phyloP scores from a whole-genome alignment of 2,329 filamentous ascomycete genomes.

The Cephalotrichum gorgonifer region DNA sequence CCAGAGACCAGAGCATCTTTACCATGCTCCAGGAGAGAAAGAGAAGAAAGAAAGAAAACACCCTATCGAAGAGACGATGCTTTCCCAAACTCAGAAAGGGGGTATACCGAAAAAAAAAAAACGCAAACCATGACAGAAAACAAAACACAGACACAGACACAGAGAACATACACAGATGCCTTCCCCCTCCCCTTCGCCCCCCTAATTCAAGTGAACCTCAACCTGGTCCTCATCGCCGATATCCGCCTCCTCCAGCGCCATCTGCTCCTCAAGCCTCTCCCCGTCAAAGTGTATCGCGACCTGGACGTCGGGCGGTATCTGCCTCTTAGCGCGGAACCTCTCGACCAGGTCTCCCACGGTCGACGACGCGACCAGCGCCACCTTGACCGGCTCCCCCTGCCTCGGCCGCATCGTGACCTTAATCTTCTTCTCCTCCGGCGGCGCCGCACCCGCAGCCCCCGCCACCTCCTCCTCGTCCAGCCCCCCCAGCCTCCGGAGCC shows the following conservation, averaged over 20 bases:
- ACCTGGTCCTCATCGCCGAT: conserved; percentile 66
- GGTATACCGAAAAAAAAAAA: neutral
- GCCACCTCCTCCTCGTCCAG: conserved; percentile 21
- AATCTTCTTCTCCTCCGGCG: conserved; percentile 24
- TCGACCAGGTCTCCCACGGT: conserved; percentile 51
- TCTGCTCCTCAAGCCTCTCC: conserved; percentile 52
- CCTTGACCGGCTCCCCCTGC: conserved; percentile 36
- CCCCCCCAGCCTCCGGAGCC: conserved; percentile 30
- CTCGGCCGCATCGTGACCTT: conserved; percentile 44
- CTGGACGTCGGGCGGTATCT: conserved; percentile 37
- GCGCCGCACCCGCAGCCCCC: conserved; percentile 8
- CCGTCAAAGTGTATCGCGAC: conserved; percentile 67
- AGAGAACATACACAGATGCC: neutral
- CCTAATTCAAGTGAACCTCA: conserved; percentile 55
- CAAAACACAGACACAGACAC: neutral
- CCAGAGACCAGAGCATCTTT: neutral
- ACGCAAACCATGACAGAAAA: neutral
- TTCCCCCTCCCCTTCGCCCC: too few species aligned
- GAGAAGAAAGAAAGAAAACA: too few species aligned
- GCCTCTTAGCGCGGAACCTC: conserved; percentile 46
- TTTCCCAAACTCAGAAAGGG: neutral
- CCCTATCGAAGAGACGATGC: neutral
- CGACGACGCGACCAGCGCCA: conserved; percentile 43
- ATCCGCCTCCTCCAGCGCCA: conserved; percentile 54
- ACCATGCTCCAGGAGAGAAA: too few species aligned